phyloP scores from a whole-genome alignment of 106 monocot species.

The Dioscorea alata region DNA sequence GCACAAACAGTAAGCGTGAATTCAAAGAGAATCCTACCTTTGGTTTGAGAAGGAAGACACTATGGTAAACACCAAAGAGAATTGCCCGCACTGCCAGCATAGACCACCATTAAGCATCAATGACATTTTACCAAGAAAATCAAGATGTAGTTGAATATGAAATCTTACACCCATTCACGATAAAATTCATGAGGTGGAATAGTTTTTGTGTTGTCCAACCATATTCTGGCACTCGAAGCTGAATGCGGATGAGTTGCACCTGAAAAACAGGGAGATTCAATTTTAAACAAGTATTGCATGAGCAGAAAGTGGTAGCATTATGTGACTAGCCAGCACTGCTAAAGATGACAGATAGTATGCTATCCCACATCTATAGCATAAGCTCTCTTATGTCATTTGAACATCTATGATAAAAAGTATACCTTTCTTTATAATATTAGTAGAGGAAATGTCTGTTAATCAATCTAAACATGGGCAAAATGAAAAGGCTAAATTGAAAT shows the following conservation, averaged over 20 bases:
- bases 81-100: conserved; percentile 56
- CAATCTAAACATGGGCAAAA: too few relatives aligned
- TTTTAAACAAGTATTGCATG: background rate
- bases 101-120: background rate
- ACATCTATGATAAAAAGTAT: background rate
- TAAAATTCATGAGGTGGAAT: conserved; percentile 84
- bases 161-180: conserved; percentile 67
- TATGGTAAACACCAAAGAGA: conserved; percentile 57
- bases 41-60: conserved; percentile 44
- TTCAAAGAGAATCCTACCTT: conserved; percentile 34
- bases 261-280: conserved; percentile 13
- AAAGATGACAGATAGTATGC: background rate
- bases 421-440: background rate
- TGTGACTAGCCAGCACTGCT: background rate
- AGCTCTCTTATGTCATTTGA: background rate
- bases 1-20: background rate
- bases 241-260: conserved; percentile 84
- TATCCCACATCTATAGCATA: background rate
- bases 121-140: background rate
- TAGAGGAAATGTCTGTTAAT: too few relatives aligned
- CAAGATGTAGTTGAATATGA: background rate
- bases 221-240: conserved; percentile 71
- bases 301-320: background rate
- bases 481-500: too few relatives aligned
- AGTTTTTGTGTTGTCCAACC: conserved; percentile 92